These are phyloP conservation scores for Diaporthe sp. DNA, from an alignment of 2,329 filamentous ascomycete genomes.

Conservation along the genomic window DNA sequence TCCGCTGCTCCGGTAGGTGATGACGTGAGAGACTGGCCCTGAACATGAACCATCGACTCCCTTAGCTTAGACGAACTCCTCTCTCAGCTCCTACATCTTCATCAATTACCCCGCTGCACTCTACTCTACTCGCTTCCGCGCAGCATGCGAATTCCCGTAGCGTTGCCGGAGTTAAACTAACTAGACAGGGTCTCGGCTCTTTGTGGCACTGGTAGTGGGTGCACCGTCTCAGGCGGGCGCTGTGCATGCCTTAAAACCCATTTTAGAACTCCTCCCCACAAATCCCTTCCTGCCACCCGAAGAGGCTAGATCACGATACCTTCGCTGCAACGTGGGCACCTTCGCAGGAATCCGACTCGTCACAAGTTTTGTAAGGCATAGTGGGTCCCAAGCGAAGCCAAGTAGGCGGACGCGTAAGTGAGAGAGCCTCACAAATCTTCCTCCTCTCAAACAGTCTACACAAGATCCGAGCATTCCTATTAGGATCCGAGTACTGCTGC, in stretches of 20 bases:
- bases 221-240: not conserved
- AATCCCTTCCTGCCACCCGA: not conserved
- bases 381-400: not conserved
- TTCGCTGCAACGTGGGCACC: not conserved
- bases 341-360: constrained; percentile 3
- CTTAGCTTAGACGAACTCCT: constrained; percentile 1
- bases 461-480: not conserved
- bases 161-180: not conserved
- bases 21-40: constrained; percentile 23
- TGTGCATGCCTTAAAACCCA: constrained; percentile 15
- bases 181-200: not conserved
- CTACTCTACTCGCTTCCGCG: too few relatives aligned
- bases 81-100: not conserved
- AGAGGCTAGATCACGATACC: not conserved
- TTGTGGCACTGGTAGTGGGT: not conserved
- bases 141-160: not conserved
- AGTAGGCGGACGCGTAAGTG: not conserved
- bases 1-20: not conserved
- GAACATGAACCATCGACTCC: constrained; percentile 1
- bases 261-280: constrained; percentile 15
- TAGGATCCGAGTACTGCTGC: not conserved
- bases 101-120: not conserved
- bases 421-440: not conserved
- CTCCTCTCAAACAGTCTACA: not conserved
- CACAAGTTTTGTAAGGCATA: not conserved